Evolutionary conservation across 345 rosid species (phyloP), one percentile per base, ranked within the genome.

Genomic region (Citrus trifoliata): DNA sequence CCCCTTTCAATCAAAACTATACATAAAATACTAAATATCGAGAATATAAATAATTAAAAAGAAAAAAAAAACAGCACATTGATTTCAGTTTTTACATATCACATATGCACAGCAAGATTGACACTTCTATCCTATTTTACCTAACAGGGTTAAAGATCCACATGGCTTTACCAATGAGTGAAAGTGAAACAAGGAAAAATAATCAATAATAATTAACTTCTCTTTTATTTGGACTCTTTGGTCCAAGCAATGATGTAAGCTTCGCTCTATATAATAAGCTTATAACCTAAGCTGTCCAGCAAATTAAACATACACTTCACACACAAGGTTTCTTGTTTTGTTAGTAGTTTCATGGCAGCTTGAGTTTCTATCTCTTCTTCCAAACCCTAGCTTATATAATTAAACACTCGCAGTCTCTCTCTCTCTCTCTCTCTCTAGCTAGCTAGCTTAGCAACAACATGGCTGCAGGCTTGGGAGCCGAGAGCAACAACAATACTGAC

Each of bases 361-460:
- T 74, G 58, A 80, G 67, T 35, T 53, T 46, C 64, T 63, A 2
- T 27, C 13, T 68, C 18, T 68, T 28, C 28, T 53, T 68, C 30
- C 32, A 5, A 24, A 9, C 56, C 10, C 55, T 42, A 3, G 18
- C 14, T 7, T 68, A 14, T 2, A 13, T 42, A 16, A 18, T 12
- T 25, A 67, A 9, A 67, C 16, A 4, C 42, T 10, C 38, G 1
- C 22, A 5, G 12, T 28, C 51, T 28, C 22, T 64, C 67, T 40
- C 5, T 5, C 35, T 58, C 70, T 58, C 40, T 71, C 82, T 67
- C n/a, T n/a, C 77, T 38, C 70, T 59, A 12, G 18, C 6, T 2
- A 33, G 51, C 56, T 53, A 66, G 58, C 58, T 53, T 65, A 67
- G 60, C 79, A 78, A 46, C 51, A 85, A 62, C 71, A 80, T 80